Evolutionary conservation across 352 stramenopile genomes (phyloP).

Genomic region (Stephanocyclus meneghinianus): DNA sequence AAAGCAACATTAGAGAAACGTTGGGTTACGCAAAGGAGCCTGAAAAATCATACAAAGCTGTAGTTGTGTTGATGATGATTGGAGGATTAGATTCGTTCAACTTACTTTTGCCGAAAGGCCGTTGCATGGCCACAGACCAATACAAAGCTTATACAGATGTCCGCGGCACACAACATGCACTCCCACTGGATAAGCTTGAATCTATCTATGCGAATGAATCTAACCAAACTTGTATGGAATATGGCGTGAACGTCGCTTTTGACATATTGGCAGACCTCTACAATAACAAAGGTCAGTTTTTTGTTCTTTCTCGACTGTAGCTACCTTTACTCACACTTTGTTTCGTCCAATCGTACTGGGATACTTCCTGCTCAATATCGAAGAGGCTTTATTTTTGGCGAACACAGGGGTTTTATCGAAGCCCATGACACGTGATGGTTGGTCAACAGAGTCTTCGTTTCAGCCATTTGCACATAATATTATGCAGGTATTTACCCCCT

Average conservation of each 20-base stretch:
- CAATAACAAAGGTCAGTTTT: conserved; percentile 14
- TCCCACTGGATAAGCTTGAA: conserved; percentile 7
- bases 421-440: conserved; percentile 51
- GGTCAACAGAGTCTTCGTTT: conserved; percentile 27
- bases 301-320: not conserved
- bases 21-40: not conserved
- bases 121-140: conserved; percentile 8
- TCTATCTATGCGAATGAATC: conserved; percentile 26
- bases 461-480: conserved; percentile 62
- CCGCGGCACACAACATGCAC: conserved; percentile 9
- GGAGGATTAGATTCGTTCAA: conserved; percentile 60
- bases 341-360: conserved; percentile 53
- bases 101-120: conserved; percentile 32
- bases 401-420: conserved; percentile 46
- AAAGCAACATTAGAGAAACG: conserved; percentile 1
- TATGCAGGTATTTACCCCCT: conserved; percentile 17
- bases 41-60: conserved; percentile 6
- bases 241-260: conserved; percentile 36
- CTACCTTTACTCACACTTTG: no score
- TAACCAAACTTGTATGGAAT: conserved; percentile 23
- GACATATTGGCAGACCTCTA: conserved; percentile 35
- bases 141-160: conserved; percentile 15
- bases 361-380: conserved; percentile 35
- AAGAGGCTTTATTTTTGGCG: conserved; percentile 36
- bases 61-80: conserved; percentile 7